phyloP scores from a whole-genome alignment of 2,329 filamentous ascomycete genomes.

The Alternaria tenuissima region DNA sequence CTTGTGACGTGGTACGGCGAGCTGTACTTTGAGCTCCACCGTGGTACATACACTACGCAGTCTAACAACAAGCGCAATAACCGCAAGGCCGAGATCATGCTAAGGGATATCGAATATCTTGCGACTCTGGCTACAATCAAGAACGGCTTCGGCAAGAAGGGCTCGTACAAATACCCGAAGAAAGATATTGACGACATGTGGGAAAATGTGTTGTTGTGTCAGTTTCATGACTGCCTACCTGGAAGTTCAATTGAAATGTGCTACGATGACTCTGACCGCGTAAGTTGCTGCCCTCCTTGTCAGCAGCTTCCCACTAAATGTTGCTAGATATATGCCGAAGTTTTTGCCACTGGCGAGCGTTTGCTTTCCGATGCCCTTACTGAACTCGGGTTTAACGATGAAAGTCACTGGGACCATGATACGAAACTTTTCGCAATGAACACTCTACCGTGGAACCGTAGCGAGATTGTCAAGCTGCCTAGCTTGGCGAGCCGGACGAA shows the following conservation, averaged over 20 bases:
- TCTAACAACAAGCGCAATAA: slow-evolving; percentile 98
- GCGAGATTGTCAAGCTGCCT: slow-evolving; percentile 74
- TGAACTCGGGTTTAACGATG: slow-evolving; percentile 69
- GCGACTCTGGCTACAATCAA: slow-evolving; percentile 85
- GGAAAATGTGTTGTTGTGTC: slow-evolving; percentile 89
- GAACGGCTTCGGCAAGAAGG: slow-evolving; percentile 57
- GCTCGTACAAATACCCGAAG: slow-evolving; percentile 86
- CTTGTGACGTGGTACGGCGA: slow-evolving; percentile 98
- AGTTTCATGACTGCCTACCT: slow-evolving; percentile 97
- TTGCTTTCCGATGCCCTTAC: slow-evolving; percentile 74
- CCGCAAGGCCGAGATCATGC: slow-evolving; percentile 80
- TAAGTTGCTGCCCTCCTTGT: slow-evolving; percentile 25
- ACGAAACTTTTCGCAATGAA: slow-evolving; percentile 74
- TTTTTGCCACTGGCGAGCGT: slow-evolving; percentile 79
- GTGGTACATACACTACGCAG: slow-evolving; percentile 96
- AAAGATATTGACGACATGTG: slow-evolving; percentile 95
- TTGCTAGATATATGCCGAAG: slow-evolving; percentile 73
- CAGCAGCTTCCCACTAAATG: slow-evolving; percentile 26
- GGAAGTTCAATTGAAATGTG: slow-evolving; percentile 98
- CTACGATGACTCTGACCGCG: slow-evolving; percentile 91
- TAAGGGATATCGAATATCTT: slow-evolving; percentile 87
- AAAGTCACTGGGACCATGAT: slow-evolving; percentile 51
- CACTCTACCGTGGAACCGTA: slow-evolving; percentile 85
- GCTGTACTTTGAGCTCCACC: slow-evolving; percentile 96
- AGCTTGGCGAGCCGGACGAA: slow-evolving; percentile 36